Base-by-base conservation (phyloP, 2,329 filamentous ascomycete genomes). In the Hypoxylon sp. region DNA sequence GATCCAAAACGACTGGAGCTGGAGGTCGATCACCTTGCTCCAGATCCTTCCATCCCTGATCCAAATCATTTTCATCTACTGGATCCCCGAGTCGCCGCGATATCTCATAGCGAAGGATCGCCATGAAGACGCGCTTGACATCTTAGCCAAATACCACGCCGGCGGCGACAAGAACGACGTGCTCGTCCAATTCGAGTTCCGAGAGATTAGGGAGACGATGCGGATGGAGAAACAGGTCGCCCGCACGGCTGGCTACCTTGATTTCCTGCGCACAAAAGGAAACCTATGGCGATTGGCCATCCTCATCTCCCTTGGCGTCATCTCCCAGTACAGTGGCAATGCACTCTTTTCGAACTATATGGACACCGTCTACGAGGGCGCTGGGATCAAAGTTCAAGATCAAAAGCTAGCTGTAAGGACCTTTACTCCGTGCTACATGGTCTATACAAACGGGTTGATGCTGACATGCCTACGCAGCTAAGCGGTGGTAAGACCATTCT, bases 271-370 rank as follows among this genome's bases (percentile, higher is more conserved):
- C 69, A 91, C 89, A 25, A 84, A 82, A 72, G 89, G 89, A 28
- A 91, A 92, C 81, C 83, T 88, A 57, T 89, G 89, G 81, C 83
- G 90, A 10, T 80, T 92, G 48, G 82, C 85, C 51, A 86, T 91
- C 60, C 81, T 90, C 45, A 77, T 90, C 45, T 90, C 87, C 0
- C 82, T 91, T 17, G 89, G 88, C 73, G 79, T 91, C 71, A 90
- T 91, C 74, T 90, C 88, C 1, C 89, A 91, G 78, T 91, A 90
- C 79, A 88, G 85, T 57, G 89, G 90, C 48, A 91, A 91, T 74
- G 89, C 87, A 17, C 79, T 91, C 1, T 87, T 91, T 74, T 88
- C 85, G 68, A 91, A 91, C 79, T 91, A 91, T 76, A 87, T 89
- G 73, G 86, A 88, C 65, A 82, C 84, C 62, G 84, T 91, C 69